Percentiles rank a stretch among this genome's conserved stretches.
Conservation (phyloP, 2,329 filamentous ascomycete genomes). For the Hypoxylon sp. region DNA sequence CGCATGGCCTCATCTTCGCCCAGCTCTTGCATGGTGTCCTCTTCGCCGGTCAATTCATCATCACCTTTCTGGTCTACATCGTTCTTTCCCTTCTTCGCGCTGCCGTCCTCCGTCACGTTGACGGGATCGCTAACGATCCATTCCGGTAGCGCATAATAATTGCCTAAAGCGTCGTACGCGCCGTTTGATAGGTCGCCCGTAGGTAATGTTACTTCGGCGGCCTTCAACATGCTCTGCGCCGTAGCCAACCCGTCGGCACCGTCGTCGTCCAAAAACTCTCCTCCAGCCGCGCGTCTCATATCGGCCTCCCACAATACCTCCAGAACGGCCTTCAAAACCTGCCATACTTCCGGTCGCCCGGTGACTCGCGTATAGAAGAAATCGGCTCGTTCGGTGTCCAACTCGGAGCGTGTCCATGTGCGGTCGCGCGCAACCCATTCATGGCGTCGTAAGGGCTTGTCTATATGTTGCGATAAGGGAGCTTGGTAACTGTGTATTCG, state of each 20-base stretch:
- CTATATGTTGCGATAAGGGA: slow-evolving; percentile 75
- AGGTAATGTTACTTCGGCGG: slow-evolving; percentile 81
- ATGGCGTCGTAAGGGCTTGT: slow-evolving; percentile 76
- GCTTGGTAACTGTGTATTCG: slow-evolving; percentile 53
- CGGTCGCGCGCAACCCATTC: slow-evolving; percentile 75
- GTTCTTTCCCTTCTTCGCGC: slow-evolving; percentile 42
- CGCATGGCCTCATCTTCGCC: slow-evolving; percentile 57
- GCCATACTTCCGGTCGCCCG: slow-evolving; percentile 84
- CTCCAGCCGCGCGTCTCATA: slow-evolving; percentile 26
- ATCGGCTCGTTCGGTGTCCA: slow-evolving; percentile 80
- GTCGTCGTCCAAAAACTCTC: slow-evolving; percentile 48
- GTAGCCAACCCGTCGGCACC: slow-evolving; percentile 67
- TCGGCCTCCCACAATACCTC: slow-evolving; percentile 76
- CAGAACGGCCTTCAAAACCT: slow-evolving; percentile 76
- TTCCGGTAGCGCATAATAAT: slow-evolving; percentile 77
- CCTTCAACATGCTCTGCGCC: slow-evolving; percentile 85
- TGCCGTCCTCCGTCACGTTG: slow-evolving; percentile 62
- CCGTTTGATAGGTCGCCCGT: slow-evolving; percentile 80
- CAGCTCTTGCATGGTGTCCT: slow-evolving; percentile 48
- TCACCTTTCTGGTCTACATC: slow-evolving; percentile 49
- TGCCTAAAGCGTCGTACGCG: slow-evolving; percentile 79
- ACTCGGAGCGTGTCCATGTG: slow-evolving; percentile 77
- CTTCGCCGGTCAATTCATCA: slow-evolving; percentile 49
- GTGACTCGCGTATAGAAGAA: slow-evolving; percentile 94
- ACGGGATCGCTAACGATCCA: slow-evolving; percentile 77